These are phyloP conservation scores for Penicillium psychrofluorescens DNA, from an alignment of 495 filamentous ascomycete species.

Conservation along the genomic window DNA sequence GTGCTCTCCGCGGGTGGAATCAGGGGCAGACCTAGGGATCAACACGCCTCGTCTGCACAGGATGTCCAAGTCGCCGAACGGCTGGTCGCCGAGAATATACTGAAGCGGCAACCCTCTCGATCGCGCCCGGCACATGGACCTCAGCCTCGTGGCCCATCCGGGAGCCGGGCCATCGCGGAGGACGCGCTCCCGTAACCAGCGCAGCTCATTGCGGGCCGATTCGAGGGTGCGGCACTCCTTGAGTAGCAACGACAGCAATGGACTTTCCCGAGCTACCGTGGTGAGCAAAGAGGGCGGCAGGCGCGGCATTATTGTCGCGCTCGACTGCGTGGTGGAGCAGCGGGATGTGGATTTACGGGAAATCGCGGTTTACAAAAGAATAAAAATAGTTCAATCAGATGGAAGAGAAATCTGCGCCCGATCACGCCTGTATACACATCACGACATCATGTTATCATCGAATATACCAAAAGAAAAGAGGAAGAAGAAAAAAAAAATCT, in stretches of 20 bases:
- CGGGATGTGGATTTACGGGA: too few relatives aligned
- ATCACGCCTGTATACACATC: too few relatives aligned
- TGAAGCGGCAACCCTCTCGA: conserved; percentile 69
- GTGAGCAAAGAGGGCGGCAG: conserved; percentile 53
- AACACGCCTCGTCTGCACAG: conserved; percentile 66
- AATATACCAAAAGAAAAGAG: neutral
- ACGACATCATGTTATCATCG: neutral
- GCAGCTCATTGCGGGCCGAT: conserved; percentile 70
- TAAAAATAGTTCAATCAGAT: neutral
- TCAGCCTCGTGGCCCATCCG: conserved; percentile 29
- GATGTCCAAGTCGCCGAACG: conserved; percentile 81
- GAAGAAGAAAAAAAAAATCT: neutral
- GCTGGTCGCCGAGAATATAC: conserved; percentile 83
- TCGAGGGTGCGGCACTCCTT: conserved; percentile 57
- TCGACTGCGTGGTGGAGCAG: neutral
- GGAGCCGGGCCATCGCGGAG: conserved; percentile 8
- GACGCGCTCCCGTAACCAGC: conserved; percentile 73
- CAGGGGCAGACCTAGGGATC: conserved; percentile 62
- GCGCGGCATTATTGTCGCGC: conserved; percentile 59
- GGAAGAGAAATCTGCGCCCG: neutral
- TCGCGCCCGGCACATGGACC: conserved; percentile 48
- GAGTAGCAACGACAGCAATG: conserved; percentile 60
- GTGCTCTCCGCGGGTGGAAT: neutral
- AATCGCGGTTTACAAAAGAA: too few relatives aligned
- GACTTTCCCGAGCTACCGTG: conserved; percentile 46